Conservation (phyloP, 1,139 yeast genomes). For the Blastobotrys illinoisensis region DNA sequence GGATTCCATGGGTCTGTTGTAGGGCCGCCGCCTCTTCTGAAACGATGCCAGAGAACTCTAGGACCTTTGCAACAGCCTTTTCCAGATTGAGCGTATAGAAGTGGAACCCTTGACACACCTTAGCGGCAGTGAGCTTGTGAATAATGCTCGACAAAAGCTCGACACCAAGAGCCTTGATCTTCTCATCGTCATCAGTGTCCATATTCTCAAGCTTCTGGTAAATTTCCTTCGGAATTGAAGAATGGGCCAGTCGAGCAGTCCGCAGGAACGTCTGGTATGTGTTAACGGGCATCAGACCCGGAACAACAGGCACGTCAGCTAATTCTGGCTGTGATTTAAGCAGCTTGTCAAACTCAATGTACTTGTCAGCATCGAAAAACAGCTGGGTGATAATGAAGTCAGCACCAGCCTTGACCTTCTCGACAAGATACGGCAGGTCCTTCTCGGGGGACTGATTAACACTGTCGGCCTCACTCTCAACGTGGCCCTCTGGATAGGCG, state of each 20-base stretch:
- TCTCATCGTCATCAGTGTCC: conserved; percentile 74
- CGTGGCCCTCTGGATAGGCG: conserved; percentile 96
- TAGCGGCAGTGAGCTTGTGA: conserved; percentile 28
- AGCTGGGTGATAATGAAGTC: conserved; percentile 87
- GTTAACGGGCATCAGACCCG: conserved; percentile 96
- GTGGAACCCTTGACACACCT: conserved; percentile 74
- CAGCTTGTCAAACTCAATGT: conserved; percentile 45
- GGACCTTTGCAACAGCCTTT: conserved; percentile 81
- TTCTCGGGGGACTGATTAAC: conserved; percentile 53
- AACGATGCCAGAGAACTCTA: conserved; percentile 46
- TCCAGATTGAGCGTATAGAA: conserved; percentile 87
- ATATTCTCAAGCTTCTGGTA: conserved; percentile 49
- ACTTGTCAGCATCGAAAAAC: conserved; percentile 62
- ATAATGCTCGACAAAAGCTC: conserved; percentile 63
- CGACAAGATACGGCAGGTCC: conserved; percentile 71
- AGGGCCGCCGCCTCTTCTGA: neutral
- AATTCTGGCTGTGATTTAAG: conserved; percentile 36
- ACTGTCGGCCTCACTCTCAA: conserved; percentile 62
- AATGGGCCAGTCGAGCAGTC: conserved; percentile 87
- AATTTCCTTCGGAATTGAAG: conserved; percentile 63
- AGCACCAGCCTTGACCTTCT: conserved; percentile 90
- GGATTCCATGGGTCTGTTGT: neutral
- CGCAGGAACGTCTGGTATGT: conserved; percentile 81
- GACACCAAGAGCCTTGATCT: conserved; percentile 80
- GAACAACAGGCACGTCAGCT: conserved; percentile 59